Evolutionary conservation across 2,329 filamentous ascomycete species (phyloP).

Genomic region (Xylaria sp.): DNA sequence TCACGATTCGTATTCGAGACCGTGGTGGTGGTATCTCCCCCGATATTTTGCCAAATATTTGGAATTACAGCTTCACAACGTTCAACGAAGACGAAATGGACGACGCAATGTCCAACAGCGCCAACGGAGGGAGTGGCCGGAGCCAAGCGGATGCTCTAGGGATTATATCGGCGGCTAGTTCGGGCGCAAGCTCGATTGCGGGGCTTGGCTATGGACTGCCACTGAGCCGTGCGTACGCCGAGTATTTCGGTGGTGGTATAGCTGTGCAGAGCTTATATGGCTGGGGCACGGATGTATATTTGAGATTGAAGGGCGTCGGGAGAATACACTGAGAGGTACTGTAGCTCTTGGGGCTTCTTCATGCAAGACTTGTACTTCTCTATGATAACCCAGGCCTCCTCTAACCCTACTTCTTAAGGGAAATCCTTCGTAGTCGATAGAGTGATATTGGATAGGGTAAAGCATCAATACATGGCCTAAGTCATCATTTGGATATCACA

Average conservation of each 20-base stretch:
- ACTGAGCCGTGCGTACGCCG: slow-evolving; percentile 89
- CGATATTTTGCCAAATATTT: slow-evolving; percentile 85
- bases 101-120: slow-evolving; percentile 54
- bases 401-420: background rate
- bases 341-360: background rate
- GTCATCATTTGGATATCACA: background rate
- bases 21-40: slow-evolving; percentile 93
- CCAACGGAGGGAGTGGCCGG: slow-evolving; percentile 54
- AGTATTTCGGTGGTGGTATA: slow-evolving; percentile 97
- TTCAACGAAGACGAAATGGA: slow-evolving; percentile 75
- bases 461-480: background rate
- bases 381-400: background rate
- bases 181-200: slow-evolving; percentile 84
- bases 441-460: background rate
- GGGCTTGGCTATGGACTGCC: slow-evolving; percentile 94
- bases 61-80: slow-evolving; percentile 97
- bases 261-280: slow-evolving; percentile 95
- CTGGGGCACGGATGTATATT: slow-evolving; percentile 82
- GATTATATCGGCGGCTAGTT: slow-evolving; percentile 76
- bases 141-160: slow-evolving; percentile 74
- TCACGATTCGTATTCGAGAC: slow-evolving; percentile 95
- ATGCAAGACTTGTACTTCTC: background rate
- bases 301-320: slow-evolving; percentile 71
- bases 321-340: slow-evolving; percentile 52
- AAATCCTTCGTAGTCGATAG: background rate